These are phyloP conservation scores for Candida sphagnicola DNA, from an alignment of 805 yeast species.

Conservation along the genomic window DNA sequence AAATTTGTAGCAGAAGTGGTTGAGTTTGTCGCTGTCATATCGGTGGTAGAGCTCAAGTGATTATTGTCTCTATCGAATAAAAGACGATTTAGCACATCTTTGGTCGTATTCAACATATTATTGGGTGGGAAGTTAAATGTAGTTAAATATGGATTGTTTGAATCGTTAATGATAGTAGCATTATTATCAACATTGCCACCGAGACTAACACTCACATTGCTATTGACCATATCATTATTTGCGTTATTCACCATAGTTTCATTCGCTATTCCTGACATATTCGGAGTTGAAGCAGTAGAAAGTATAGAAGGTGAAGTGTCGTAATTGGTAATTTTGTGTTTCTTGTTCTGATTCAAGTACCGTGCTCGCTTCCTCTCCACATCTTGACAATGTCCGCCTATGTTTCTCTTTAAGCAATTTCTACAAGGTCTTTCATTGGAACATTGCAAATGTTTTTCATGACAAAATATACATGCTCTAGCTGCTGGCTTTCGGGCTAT, in stretches of 20 bases:
- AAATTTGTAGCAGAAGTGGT: conserved; percentile 9
- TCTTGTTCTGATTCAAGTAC: conserved; percentile 20
- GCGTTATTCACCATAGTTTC: background rate
- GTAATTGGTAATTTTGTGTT: conserved; percentile 1
- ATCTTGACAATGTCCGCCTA: conserved; percentile 54
- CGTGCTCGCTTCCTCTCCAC: conserved; percentile 51
- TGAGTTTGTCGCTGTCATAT: background rate
- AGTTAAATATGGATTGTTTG: background rate
- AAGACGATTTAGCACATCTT: conserved; percentile 22
- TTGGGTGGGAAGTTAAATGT: conserved; percentile 5
- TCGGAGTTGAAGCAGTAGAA: conserved; percentile 1
- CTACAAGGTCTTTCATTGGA: conserved; percentile 66
- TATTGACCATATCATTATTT: background rate
- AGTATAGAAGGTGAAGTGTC: conserved; percentile 1
- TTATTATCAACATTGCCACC: background rate
- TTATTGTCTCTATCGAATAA: conserved; percentile 9
- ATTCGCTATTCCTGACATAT: background rate
- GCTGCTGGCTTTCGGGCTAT: conserved; percentile 56
- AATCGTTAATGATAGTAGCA: background rate
- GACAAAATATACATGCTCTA: conserved; percentile 72
- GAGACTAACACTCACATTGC: background rate
- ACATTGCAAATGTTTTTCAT: conserved; percentile 70
- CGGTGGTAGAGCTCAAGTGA: background rate
- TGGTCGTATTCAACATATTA: conserved; percentile 24
- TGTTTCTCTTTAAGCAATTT: conserved; percentile 62